Base-by-base conservation (phyloP, 2,329 filamentous ascomycete genomes). In the Byssothecium circinans region DNA sequence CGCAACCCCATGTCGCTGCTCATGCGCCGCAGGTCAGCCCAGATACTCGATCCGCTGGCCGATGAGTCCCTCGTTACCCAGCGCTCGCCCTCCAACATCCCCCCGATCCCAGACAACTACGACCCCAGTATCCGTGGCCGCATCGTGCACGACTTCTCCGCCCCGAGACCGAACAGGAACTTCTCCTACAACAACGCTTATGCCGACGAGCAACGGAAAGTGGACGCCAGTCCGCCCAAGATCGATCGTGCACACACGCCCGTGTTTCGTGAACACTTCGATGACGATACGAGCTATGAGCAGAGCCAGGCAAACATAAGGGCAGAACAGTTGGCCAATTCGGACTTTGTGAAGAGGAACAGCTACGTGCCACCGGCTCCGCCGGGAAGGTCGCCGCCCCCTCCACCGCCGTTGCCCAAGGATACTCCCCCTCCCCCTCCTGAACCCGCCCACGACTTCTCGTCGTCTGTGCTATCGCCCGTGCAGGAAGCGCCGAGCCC, bases 71-170 rank as follows among this genome's bases (percentile, higher is more conserved):
- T 77, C 6, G 74, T 79, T 25, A 76, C 74, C 17, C 74, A 76
- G 22, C 74, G 73, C 32, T 78, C 73, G 41, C 60, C 77, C 11
- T 54, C 65, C 7, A 64, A 68, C 35, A 70, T 79, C 15, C 67
- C 68, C 2, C 75, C 78, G 2, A 74, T 81, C 43, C 81, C 81
- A 2, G 81, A 82, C 48, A 79, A 84, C 57, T 85, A 83, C 58
- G 82, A 85, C 56, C 82, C 82, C 11, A 75, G 82, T 43, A 86
- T 85, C 49, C 77, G 81, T 43, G 83, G 83, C 15, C 83, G 80
- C 40, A 78, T 82, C 18, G 76, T 86, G 1, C 83, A 86, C 68
- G 83, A 86, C 58, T 86, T 86, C 63, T 84, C 81, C 40, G 81
- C 79, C 3, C 83, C 83, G 5, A 74, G 81, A 42, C 70, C 75